A percentile compares a stretch with the other conserved stretches of the same genome.
phyloP scores from a whole-genome alignment of 148 eudicot species.

The Rhododendron griersonianum region DNA sequence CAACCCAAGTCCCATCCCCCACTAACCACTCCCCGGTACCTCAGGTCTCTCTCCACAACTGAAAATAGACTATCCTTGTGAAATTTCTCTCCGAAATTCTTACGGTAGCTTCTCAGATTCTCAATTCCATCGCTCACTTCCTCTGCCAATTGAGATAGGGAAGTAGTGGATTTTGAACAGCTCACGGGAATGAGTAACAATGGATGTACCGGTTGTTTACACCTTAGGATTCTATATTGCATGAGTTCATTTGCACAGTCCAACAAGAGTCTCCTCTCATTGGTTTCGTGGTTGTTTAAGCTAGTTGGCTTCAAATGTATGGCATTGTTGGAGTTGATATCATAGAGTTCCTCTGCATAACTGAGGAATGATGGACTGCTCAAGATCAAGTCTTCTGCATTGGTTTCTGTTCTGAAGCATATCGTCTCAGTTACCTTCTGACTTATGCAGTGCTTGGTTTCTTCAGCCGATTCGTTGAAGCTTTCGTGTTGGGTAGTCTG shows the following conservation, averaged over 20 bases:
- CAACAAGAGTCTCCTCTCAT: too few relatives aligned
- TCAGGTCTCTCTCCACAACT: conserved; percentile 23
- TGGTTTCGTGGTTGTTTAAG: too few relatives aligned
- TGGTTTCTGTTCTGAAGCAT: conserved; percentile 14
- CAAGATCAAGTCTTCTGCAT: conserved; percentile 32
- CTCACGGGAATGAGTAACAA: conserved; percentile 9
- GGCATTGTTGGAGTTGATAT: conserved; percentile 21
- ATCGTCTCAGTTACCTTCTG: not conserved
- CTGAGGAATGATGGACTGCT: conserved; percentile 37
- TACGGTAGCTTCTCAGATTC: conserved; percentile 30
- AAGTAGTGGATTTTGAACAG: conserved; percentile 16
- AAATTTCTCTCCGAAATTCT: conserved; percentile 16
- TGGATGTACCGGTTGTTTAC: conserved; percentile 18
- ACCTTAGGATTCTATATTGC: conserved; percentile 28
- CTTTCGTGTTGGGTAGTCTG: conserved; percentile 6
- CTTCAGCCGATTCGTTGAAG: conserved; percentile 3
- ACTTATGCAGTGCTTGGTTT: conserved; percentile 2
- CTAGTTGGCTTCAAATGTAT: too few relatives aligned
- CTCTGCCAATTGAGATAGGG: conserved; percentile 24
- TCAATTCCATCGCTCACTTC: conserved; percentile 13
- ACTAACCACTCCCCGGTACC: conserved; percentile 23
- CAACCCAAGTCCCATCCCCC: conserved; percentile 63
- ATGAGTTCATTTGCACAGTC: conserved; percentile 62
- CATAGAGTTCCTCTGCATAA: conserved; percentile 39
- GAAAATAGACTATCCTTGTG: conserved; percentile 21